These are phyloP conservation scores for Entomortierella beljakovae DNA, from an alignment of 192 early-diverging fungal genomes.

Conservation along the genomic window DNA sequence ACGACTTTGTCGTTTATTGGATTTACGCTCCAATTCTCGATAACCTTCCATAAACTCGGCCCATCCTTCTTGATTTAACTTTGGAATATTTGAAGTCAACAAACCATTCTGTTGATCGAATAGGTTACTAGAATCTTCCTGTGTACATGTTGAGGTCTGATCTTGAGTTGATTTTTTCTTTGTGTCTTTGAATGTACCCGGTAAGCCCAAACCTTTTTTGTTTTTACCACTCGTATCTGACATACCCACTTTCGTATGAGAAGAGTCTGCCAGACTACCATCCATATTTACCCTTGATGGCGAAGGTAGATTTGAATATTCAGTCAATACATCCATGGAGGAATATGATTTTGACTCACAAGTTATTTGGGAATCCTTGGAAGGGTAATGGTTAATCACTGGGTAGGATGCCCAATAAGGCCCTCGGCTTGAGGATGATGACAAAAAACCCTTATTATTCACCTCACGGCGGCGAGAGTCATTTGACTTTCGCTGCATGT, in stretches of 20 bases:
- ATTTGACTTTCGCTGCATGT: background rate
- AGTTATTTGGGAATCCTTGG: background rate
- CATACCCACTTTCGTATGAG: background rate
- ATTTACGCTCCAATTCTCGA: background rate
- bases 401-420: background rate
- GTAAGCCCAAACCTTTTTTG: too few species aligned
- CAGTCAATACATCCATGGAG: too few species aligned
- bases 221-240: background rate
- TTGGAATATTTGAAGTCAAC: background rate
- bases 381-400: constrained; percentile 4
- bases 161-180: background rate
- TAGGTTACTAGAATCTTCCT: background rate
- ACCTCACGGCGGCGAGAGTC: background rate
- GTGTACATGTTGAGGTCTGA: background rate
- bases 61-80: constrained; percentile 1
- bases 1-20: background rate
- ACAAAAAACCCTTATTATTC: background rate
- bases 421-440: background rate
- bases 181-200: too few species aligned
- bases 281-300: background rate
- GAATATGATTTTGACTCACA: constrained; percentile 1
- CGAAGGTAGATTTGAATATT: background rate
- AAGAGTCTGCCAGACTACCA: background rate
- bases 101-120: background rate
- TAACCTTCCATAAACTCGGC: background rate